Percentiles rank a stretch among this genome's conserved stretches.
Evolutionary conservation across 345 rosid genomes (phyloP).

Genomic region (Hypericum perforatum): DNA sequence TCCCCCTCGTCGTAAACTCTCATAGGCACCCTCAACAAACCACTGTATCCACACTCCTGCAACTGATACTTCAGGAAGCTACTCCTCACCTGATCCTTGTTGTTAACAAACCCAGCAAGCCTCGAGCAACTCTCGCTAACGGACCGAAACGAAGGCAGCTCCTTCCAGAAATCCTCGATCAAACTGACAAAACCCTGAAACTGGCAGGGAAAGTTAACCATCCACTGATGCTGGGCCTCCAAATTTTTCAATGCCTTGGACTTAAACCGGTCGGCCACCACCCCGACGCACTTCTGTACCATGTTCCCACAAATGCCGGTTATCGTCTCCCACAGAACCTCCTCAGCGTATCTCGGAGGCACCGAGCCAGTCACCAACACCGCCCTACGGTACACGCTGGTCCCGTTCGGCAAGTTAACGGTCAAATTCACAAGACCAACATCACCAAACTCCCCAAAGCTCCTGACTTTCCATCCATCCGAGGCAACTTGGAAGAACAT

Average conservation of each 20-base stretch:
- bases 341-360: conserved; percentile 82
- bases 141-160: conserved; percentile 62
- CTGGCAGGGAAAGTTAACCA: conserved; percentile 92
- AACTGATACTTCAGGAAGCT: conserved; percentile 64
- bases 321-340: conserved; percentile 70
- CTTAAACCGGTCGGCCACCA: conserved; percentile 86
- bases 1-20: conserved; percentile 36
- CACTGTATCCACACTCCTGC: conserved; percentile 59
- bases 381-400: conserved; percentile 73
- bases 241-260: conserved; percentile 70
- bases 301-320: conserved; percentile 70
- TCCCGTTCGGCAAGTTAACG: conserved; percentile 92
- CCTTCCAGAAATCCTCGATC: conserved; percentile 70
- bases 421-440: conserved; percentile 64
- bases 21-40: conserved; percentile 54
- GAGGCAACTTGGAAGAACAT: conserved; percentile 93
- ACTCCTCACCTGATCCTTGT: conserved; percentile 47
- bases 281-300: conserved; percentile 82
- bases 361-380: conserved; percentile 56
- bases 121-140: conserved; percentile 54
- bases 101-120: conserved; percentile 66
- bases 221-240: conserved; percentile 90
- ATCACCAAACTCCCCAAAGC: conserved; percentile 25
- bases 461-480: conserved; percentile 75
- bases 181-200: conserved; percentile 67